These are phyloP conservation scores for Ganoderma lingzhi DNA, from an alignment of 1,284 basidiomycete genomes.

Conservation along the genomic window DNA sequence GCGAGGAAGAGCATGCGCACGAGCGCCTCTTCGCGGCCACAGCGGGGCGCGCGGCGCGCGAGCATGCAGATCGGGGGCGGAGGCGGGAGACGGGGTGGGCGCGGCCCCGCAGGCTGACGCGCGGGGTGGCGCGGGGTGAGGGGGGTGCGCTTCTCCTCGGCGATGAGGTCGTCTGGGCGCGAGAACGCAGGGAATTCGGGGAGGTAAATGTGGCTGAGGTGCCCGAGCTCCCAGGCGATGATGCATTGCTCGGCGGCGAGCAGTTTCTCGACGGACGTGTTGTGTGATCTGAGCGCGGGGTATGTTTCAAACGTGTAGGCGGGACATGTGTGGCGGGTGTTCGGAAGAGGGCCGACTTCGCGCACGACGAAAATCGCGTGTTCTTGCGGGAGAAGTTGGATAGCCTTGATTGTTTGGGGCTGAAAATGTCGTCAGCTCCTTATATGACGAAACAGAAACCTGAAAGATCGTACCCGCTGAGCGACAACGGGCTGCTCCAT, in stretches of 20 bases:
- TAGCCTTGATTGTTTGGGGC: constrained; percentile 56
- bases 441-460: constrained; percentile 16
- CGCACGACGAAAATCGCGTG: constrained; percentile 65
- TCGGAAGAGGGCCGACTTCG: constrained; percentile 32
- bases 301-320: constrained; percentile 34
- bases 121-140: constrained; percentile 3
- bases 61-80: constrained; percentile 25
- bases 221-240: constrained; percentile 11
- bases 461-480: constrained; percentile 11
- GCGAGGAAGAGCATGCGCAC: constrained; percentile 35
- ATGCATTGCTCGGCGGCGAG: constrained; percentile 22
- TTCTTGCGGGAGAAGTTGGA: constrained; percentile 63
- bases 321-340: constrained; percentile 17
- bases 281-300: constrained; percentile 23
- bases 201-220: constrained; percentile 50
- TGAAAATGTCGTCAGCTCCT: constrained; percentile 26
- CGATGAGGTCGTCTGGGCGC: constrained; percentile 43
- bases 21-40: constrained; percentile 17
- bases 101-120: not conserved
- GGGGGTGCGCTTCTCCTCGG: constrained; percentile 2
- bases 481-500: constrained; percentile 6
- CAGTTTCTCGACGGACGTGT: constrained; percentile 18
- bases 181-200: constrained; percentile 55
- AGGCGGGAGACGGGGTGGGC: not conserved
- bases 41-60: constrained; percentile 11